These are phyloP conservation scores for Jatropha podagrica DNA, from an alignment of 441 rosid species.

Conservation along the genomic window DNA sequence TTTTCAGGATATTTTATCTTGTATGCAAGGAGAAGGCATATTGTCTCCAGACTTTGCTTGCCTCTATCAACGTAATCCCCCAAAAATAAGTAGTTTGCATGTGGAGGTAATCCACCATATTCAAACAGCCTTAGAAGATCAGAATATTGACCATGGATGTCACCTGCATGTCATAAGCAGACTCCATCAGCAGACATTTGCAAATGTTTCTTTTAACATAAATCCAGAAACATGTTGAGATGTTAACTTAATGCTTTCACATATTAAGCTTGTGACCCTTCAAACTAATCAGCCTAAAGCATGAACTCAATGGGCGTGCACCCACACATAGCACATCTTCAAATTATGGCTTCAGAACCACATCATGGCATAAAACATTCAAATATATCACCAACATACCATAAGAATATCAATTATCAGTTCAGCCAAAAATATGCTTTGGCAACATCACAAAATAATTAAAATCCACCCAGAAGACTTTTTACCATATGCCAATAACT, in stretches of 20 bases:
- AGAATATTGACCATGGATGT: constrained; percentile 88
- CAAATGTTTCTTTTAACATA: background rate
- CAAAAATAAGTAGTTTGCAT: constrained; percentile 73
- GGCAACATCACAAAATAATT: too few species aligned
- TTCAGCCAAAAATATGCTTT: too few species aligned
- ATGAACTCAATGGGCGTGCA: background rate
- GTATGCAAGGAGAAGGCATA: constrained; percentile 71
- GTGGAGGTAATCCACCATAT: constrained; percentile 82
- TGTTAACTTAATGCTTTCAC: background rate
- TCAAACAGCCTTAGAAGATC: constrained; percentile 90
- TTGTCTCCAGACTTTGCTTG: constrained; percentile 75
- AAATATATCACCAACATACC: background rate
- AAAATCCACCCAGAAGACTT: too few species aligned
- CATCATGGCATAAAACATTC: background rate
- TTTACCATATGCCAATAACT: too few species aligned
- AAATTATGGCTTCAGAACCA: background rate
- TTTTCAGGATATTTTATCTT: constrained; percentile 70
- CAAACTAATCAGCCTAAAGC: constrained; percentile 1
- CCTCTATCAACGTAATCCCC: constrained; percentile 90
- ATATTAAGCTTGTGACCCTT: background rate
- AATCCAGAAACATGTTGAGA: background rate
- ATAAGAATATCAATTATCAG: background rate
- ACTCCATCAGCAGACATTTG: constrained; percentile 3
- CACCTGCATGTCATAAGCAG: constrained; percentile 52
- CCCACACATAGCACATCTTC: background rate